A percentile compares a stretch with the other conserved stretches of the same genome.
These are phyloP conservation scores for Prunus padus DNA, from an alignment of 306 rosid species.

Conservation along the genomic window DNA sequence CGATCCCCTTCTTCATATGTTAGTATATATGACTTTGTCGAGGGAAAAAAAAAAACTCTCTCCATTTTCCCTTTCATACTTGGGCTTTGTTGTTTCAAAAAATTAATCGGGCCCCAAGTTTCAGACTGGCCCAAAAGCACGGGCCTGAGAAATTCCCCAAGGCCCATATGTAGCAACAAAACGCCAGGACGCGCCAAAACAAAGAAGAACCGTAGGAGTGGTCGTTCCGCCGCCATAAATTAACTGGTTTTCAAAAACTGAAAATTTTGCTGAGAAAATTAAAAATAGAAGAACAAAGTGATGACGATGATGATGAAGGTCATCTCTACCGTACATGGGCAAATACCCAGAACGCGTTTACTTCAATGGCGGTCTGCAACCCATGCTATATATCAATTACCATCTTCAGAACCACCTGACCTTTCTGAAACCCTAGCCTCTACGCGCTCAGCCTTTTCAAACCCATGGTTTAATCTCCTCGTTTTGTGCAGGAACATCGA, in stretches of 20 bases:
- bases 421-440: slow-evolving; percentile 23
- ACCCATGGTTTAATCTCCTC: slow-evolving; percentile 41
- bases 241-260: background rate
- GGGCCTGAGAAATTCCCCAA: background rate
- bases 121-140: background rate
- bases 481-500: slow-evolving; percentile 41
- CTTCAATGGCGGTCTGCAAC: slow-evolving; percentile 28
- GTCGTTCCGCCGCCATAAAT: background rate
- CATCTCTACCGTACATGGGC: background rate
- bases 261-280: background rate
- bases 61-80: too few species aligned
- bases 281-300: background rate
- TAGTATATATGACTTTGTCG: too few species aligned
- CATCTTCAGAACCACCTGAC: slow-evolving; percentile 18
- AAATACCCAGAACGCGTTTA: background rate
- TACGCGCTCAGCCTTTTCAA: slow-evolving; percentile 26
- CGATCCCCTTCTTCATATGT: too few species aligned
- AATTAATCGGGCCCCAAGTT: background rate
- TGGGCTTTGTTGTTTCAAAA: background rate
- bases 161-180: background rate
- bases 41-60: rapidly evolving
- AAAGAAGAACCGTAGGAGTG: background rate
- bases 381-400: background rate
- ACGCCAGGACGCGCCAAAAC: background rate
- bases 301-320: slow-evolving; percentile 18